A percentile compares a stretch with the other conserved stretches of the same genome.
phyloP scores from a whole-genome alignment of 768 basidiomycete genomes.

The Lepiota venenata region DNA sequence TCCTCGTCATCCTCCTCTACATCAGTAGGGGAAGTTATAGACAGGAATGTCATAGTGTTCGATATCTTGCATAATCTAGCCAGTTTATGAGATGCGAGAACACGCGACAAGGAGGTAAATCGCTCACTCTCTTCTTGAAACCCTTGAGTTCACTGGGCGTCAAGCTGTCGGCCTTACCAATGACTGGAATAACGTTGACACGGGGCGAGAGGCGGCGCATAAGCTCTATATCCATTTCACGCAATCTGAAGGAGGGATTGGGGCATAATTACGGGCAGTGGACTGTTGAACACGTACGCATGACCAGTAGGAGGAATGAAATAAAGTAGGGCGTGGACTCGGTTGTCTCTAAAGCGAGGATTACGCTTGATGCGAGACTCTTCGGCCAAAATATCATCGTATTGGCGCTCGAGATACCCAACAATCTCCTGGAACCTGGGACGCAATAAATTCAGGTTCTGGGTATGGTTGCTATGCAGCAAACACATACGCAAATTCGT shows the following conservation, averaged over 20 bases:
- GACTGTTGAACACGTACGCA: slow-evolving; percentile 53
- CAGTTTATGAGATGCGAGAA: neutral
- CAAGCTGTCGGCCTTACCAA: slow-evolving; percentile 94
- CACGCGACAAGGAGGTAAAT: neutral
- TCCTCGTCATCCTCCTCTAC: slow-evolving; percentile 99
- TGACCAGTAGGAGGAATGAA: slow-evolving; percentile 99
- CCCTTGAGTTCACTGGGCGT: slow-evolving; percentile 90
- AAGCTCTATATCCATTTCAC: slow-evolving; percentile 98
- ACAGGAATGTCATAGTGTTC: slow-evolving; percentile 98
- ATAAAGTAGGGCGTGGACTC: slow-evolving; percentile 94
- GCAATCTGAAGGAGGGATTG: slow-evolving; percentile 46
- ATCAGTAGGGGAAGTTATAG: slow-evolving; percentile 99
- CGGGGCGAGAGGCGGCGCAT: slow-evolving; percentile 98
- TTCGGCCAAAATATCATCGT: slow-evolving; percentile 97
- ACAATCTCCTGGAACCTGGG: slow-evolving; percentile 94
- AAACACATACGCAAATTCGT: slow-evolving; percentile 89
- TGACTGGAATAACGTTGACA: slow-evolving; percentile 98
- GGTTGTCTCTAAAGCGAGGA: slow-evolving; percentile 97
- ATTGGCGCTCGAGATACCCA: slow-evolving; percentile 95
- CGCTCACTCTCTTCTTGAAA: slow-evolving; percentile 87
- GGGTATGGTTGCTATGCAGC: neutral
- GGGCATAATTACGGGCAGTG: neutral
- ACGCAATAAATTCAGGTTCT: neutral
- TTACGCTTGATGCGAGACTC: slow-evolving; percentile 99
- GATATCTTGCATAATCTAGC: slow-evolving; percentile 98